Evolutionary conservation across 2,329 filamentous ascomycete genomes (phyloP).

Genomic region (Laburnicola sp.): DNA sequence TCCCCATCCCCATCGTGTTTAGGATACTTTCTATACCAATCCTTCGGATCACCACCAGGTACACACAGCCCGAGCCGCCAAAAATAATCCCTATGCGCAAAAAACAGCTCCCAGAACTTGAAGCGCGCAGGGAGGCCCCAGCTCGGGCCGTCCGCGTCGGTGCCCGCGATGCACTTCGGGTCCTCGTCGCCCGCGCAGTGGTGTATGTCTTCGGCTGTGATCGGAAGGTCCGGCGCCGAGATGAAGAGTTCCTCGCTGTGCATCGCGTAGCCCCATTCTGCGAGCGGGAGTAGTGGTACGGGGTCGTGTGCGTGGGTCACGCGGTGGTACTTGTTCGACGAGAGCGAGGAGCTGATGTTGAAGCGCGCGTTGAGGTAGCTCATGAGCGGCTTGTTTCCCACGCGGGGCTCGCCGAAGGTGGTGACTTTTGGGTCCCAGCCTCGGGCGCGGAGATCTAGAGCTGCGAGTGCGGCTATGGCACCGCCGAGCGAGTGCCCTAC

Average conservation of each 20-base stretch:
- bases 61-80: constrained; percentile 90
- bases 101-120: constrained; percentile 89
- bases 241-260: constrained; percentile 92
- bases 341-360: constrained; percentile 28
- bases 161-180: constrained; percentile 68
- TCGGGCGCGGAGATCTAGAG: constrained; percentile 75
- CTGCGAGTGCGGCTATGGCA: constrained; percentile 85
- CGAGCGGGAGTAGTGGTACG: constrained; percentile 80
- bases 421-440: constrained; percentile 79
- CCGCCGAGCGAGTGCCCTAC: constrained; percentile 92
- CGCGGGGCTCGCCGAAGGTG: constrained; percentile 85
- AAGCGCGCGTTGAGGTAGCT: constrained; percentile 60
- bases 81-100: constrained; percentile 95
- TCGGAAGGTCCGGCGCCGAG: constrained; percentile 68
- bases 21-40: constrained; percentile 61
- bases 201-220: constrained; percentile 67
- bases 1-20: constrained; percentile 21
- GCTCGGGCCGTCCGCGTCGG: constrained; percentile 33
- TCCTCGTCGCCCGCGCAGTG: constrained; percentile 75
- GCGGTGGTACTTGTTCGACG: constrained; percentile 62
- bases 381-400: constrained; percentile 59
- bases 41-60: constrained; percentile 72
- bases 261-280: constrained; percentile 83
- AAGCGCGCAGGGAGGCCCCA: constrained; percentile 58
- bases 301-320: constrained; percentile 88